phyloP scores from a whole-genome alignment of 768 basidiomycete genomes.

The Suillus subluteus region DNA sequence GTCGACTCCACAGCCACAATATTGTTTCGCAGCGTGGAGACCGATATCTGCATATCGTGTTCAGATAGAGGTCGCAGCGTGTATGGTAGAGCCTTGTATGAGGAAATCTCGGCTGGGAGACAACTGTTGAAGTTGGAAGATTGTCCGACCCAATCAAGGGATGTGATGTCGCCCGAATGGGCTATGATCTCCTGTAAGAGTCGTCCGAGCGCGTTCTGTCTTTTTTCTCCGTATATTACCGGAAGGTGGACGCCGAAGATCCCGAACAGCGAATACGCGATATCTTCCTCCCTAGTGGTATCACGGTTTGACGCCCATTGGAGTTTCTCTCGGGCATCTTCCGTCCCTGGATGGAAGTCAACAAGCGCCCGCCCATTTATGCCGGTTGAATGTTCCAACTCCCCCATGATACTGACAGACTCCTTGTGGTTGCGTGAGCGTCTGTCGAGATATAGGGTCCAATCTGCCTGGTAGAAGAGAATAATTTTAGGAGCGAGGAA shows the following conservation, averaged over 20 bases:
- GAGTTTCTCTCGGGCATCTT: background rate
- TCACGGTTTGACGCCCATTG: background rate
- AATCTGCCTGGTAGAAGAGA: background rate
- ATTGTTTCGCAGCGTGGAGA: background rate
- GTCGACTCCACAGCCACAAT: no score
- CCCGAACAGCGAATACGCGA: background rate
- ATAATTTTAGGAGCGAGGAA: background rate
- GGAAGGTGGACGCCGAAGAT: background rate
- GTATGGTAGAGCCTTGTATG: background rate
- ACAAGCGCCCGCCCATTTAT: background rate
- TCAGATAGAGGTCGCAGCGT: background rate
- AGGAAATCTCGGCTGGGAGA: background rate
- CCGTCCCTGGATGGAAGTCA: fast-evolving
- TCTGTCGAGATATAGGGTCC: background rate
- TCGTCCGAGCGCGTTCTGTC: background rate
- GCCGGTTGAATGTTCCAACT: background rate
- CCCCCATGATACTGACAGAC: background rate
- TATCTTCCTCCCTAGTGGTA: background rate
- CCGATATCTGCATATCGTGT: background rate
- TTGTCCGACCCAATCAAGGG: background rate
- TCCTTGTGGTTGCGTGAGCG: background rate
- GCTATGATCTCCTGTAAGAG: background rate
- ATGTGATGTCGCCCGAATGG: background rate
- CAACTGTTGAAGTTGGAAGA: background rate
- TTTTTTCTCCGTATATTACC: background rate